phyloP scores from a whole-genome alignment of 495 filamentous ascomycete species.

The Chaetomium tenue region DNA sequence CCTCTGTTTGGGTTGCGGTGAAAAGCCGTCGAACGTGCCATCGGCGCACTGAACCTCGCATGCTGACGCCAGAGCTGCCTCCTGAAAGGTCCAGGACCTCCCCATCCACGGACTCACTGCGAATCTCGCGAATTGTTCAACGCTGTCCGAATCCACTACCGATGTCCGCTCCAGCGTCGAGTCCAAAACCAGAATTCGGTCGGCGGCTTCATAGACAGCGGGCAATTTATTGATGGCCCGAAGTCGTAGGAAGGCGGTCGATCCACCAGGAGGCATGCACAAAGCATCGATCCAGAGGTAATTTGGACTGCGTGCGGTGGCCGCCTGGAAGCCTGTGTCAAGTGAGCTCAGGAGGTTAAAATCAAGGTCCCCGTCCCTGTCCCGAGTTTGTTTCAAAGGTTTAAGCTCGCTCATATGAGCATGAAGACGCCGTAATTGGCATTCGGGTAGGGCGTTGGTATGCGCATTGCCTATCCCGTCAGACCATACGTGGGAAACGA shows the following conservation, averaged over 20 bases:
- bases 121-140: slow-evolving; percentile 27
- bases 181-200: slow-evolving; percentile 28
- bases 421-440: slow-evolving; percentile 26
- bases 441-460: slow-evolving; percentile 29
- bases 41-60: slow-evolving; percentile 31
- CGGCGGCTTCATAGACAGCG: slow-evolving; percentile 28
- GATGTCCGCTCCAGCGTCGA: slow-evolving; percentile 22
- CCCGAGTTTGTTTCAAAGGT: slow-evolving; percentile 5
- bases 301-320: slow-evolving; percentile 10
- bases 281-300: slow-evolving; percentile 33
- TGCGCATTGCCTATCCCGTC: slow-evolving; percentile 23
- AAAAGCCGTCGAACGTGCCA: slow-evolving; percentile 26
- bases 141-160: slow-evolving; percentile 18
- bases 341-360: slow-evolving; percentile 23
- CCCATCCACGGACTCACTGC: slow-evolving; percentile 27
- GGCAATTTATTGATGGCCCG: slow-evolving; percentile 29
- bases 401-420: slow-evolving; percentile 20
- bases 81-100: slow-evolving; percentile 29
- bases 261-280: slow-evolving; percentile 25
- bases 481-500: slow-evolving; percentile 29
- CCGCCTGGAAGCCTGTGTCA: slow-evolving; percentile 25
- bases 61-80: slow-evolving; percentile 20
- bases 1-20: slow-evolving; percentile 8
- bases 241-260: slow-evolving; percentile 12
- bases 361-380: slow-evolving; percentile 13